A percentile compares a stretch with the other conserved stretches of the same genome.
Evolutionary conservation across 805 yeast genomes (phyloP).

Genomic region (Candida montana): DNA sequence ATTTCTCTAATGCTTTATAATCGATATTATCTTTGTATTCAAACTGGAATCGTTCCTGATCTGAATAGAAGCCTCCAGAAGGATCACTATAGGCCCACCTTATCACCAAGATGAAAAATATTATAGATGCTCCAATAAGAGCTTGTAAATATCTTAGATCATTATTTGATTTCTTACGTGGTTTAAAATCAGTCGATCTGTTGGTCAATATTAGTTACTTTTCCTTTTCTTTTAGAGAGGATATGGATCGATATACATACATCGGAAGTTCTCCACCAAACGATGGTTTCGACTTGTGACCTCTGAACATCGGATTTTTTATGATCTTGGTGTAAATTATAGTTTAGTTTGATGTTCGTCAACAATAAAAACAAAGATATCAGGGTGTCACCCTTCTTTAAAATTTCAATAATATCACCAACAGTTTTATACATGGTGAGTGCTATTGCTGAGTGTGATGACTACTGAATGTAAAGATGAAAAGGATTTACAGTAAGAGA

Average conservation of each 20-base stretch:
- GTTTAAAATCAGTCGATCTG: conserved; percentile 28
- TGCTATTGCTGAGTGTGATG: too few relatives aligned
- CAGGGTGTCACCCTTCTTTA: too few relatives aligned
- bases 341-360: too few relatives aligned
- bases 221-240: too few relatives aligned
- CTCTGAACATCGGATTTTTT: conserved; percentile 9
- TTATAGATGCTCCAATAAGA: background rate
- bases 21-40: conserved; percentile 29
- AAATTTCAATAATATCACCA: too few relatives aligned
- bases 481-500: too few relatives aligned
- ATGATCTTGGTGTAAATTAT: too few relatives aligned
- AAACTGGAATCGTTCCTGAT: conserved; percentile 9
- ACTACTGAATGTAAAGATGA: too few relatives aligned
- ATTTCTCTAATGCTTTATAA: conserved; percentile 26
- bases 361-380: too few relatives aligned
- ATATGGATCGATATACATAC: conserved; percentile 23
- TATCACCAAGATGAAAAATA: background rate
- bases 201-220: background rate
- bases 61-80: background rate
- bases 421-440: too few relatives aligned
- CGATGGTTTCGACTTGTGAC: conserved; percentile 28
- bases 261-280: conserved; percentile 47
- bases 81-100: background rate
- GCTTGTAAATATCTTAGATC: background rate
- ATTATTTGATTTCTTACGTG: conserved; percentile 10